phyloP scores from a whole-genome alignment of 164 flowering plant genomes.

The Vitis rotundifolia region DNA sequence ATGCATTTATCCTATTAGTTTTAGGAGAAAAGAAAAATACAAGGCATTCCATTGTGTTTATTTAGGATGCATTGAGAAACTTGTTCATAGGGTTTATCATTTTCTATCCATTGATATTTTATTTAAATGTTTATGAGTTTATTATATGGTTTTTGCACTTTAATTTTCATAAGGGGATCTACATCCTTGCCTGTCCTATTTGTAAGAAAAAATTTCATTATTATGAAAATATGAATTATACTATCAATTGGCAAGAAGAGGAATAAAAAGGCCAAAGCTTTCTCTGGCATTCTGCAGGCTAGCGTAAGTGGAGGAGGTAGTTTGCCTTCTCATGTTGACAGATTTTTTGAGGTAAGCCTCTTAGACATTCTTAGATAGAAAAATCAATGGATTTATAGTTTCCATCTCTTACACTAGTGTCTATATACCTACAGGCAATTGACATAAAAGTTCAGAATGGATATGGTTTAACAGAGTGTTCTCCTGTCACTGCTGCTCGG shows the following conservation, averaged over 20 bases:
- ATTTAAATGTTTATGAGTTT: too few species aligned
- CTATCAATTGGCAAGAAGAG: neutral
- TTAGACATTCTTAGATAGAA: constrained; percentile 6
- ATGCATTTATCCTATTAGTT: too few species aligned
- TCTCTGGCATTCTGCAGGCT: constrained; percentile 50
- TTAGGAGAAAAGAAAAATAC: too few species aligned
- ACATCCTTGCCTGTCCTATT: too few species aligned
- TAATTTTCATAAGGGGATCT: too few species aligned
- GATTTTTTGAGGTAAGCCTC: constrained; percentile 78
- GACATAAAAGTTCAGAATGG: constrained; percentile 80
- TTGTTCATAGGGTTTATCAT: too few species aligned
- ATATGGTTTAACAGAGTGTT: constrained; percentile 88
- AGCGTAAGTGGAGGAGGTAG: constrained; percentile 97
- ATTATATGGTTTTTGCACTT: too few species aligned
- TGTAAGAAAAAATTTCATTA: too few species aligned
- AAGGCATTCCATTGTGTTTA: too few species aligned
- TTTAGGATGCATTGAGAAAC: too few species aligned
- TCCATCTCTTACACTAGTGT: neutral
- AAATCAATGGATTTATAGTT: neutral
- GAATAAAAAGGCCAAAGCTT: neutral
- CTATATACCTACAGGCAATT: constrained; percentile 61
- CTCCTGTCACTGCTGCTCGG: constrained; percentile 85
- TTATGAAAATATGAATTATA: too few species aligned
- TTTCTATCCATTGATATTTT: too few species aligned
- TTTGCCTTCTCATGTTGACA: constrained; percentile 77